phyloP scores from a whole-genome alignment of 2,329 filamentous ascomycete species.

The Chaetomium strumarium region DNA sequence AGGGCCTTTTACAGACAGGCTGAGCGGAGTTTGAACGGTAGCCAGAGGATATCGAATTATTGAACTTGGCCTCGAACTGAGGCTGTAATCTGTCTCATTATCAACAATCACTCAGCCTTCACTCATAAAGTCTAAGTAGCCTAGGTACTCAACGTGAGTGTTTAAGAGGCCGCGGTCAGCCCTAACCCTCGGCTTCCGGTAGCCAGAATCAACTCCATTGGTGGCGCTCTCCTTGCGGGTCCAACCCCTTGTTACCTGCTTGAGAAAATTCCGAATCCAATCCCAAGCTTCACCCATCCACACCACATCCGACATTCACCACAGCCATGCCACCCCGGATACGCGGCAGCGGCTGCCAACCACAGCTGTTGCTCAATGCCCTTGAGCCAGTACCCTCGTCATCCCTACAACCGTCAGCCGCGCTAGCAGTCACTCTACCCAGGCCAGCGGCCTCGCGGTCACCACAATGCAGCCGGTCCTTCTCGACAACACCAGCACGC shows the following conservation, averaged over 20 bases:
- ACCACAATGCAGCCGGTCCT: conserved; percentile 25
- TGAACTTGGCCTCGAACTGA: too few species aligned
- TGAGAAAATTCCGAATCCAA: conserved; percentile 11
- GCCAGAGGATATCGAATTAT: too few species aligned
- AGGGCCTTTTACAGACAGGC: too few species aligned
- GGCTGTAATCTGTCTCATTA: too few species aligned
- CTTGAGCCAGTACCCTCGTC: conserved; percentile 10
- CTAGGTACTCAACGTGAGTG: neutral
- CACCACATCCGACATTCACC: conserved; percentile 1
- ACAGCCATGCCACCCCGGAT: conserved; percentile 24
- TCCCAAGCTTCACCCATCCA: conserved; percentile 7
- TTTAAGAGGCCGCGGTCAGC: neutral
- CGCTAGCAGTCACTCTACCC: neutral
- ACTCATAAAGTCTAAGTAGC: too few species aligned
- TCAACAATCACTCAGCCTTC: too few species aligned
- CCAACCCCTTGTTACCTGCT: neutral
- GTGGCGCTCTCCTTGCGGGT: neutral
- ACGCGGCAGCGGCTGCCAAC: conserved; percentile 18
- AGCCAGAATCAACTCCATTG: too few species aligned
- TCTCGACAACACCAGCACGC: conserved; percentile 36
- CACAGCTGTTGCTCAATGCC: conserved; percentile 18
- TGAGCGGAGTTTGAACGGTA: too few species aligned
- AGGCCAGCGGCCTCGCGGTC: conserved; percentile 1
- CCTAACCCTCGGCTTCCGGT: neutral
- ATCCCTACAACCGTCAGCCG: neutral